These are phyloP conservation scores for Penicillium dipodomyicola DNA, from an alignment of 495 filamentous ascomycete species.

Conservation along the genomic window DNA sequence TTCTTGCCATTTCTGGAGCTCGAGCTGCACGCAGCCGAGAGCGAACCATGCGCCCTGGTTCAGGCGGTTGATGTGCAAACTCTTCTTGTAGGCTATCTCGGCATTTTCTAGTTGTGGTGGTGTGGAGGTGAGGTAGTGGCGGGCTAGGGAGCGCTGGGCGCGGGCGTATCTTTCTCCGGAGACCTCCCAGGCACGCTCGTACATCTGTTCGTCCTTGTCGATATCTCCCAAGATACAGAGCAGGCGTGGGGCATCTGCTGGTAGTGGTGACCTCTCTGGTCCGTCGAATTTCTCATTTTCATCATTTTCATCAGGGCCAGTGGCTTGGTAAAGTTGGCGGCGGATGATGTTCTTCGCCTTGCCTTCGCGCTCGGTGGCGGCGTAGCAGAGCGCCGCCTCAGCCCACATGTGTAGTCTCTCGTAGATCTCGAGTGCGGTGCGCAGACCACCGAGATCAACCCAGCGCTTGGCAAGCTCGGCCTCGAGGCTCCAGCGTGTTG, in stretches of 20 bases:
- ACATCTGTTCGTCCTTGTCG: slow-evolving; percentile 67
- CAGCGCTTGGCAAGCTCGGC: slow-evolving; percentile 88
- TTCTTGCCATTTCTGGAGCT: slow-evolving; percentile 70
- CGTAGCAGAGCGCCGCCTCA: slow-evolving; percentile 88
- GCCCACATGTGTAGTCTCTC: slow-evolving; percentile 93
- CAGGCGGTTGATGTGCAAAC: slow-evolving; percentile 73
- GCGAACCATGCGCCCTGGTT: slow-evolving; percentile 85
- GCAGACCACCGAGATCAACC: slow-evolving; percentile 80
- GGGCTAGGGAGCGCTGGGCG: slow-evolving; percentile 82
- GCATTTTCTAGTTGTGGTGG: slow-evolving; percentile 63
- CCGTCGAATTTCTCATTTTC: slow-evolving; percentile 60
- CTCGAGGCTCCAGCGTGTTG: slow-evolving; percentile 90
- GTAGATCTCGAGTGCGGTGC: slow-evolving; percentile 93
- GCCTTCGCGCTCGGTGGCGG: slow-evolving; percentile 75
- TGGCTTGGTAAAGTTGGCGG: slow-evolving; percentile 70
- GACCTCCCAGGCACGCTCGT: slow-evolving; percentile 85
- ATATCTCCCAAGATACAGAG: slow-evolving; percentile 95
- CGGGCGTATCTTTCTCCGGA: slow-evolving; percentile 77
- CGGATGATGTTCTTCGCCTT: slow-evolving; percentile 75
- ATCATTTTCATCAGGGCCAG: slow-evolving; percentile 38
- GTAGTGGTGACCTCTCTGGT: slow-evolving; percentile 63
- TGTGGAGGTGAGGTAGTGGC: slow-evolving; percentile 63
- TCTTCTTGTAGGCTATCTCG: slow-evolving; percentile 70
- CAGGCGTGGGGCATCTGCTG: slow-evolving; percentile 79
- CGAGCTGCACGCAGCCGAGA: slow-evolving; percentile 80